These are phyloP conservation scores for Flaveria sonorensis DNA, from an alignment of 129 eudicot genomes.

Conservation along the genomic window DNA sequence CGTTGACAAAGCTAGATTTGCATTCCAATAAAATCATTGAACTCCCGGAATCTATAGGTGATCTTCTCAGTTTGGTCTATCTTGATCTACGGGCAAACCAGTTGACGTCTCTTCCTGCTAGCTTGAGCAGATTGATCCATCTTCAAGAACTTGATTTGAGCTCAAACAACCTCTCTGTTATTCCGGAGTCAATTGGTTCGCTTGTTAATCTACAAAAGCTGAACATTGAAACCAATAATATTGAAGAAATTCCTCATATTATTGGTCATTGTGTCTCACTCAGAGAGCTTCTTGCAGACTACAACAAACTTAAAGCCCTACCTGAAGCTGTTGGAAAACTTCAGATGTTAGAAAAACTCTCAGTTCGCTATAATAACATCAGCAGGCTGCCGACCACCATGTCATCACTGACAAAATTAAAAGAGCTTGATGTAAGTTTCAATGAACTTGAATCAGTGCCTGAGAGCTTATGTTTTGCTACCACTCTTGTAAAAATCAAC, in stretches of 20 bases:
- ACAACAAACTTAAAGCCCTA: conserved; percentile 86
- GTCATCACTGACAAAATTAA: conserved; percentile 62
- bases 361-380: conserved; percentile 78
- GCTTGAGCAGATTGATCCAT: conserved; percentile 50
- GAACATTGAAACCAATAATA: conserved; percentile 70
- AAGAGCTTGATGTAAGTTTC: conserved; percentile 86
- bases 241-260: conserved; percentile 88
- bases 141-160: conserved; percentile 86
- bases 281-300: conserved; percentile 85
- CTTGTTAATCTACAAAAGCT: conserved; percentile 66
- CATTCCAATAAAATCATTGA: conserved; percentile 63
- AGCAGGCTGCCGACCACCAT: conserved; percentile 84
- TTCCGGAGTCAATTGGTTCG: conserved; percentile 82
- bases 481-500: conserved; percentile 79
- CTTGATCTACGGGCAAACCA: conserved; percentile 79
- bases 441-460: conserved; percentile 86
- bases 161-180: conserved; percentile 61
- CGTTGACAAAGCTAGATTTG: conserved; percentile 68
- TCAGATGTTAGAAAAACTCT: conserved; percentile 57
- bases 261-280: conserved; percentile 79
- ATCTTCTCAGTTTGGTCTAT: conserved; percentile 61
- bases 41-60: conserved; percentile 83
- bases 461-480: conserved; percentile 94
- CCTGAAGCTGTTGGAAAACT: conserved; percentile 90
- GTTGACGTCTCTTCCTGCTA: conserved; percentile 61